Base-by-base conservation (phyloP, 2,329 filamentous ascomycete species). In the Fusarium protoensiforme region DNA sequence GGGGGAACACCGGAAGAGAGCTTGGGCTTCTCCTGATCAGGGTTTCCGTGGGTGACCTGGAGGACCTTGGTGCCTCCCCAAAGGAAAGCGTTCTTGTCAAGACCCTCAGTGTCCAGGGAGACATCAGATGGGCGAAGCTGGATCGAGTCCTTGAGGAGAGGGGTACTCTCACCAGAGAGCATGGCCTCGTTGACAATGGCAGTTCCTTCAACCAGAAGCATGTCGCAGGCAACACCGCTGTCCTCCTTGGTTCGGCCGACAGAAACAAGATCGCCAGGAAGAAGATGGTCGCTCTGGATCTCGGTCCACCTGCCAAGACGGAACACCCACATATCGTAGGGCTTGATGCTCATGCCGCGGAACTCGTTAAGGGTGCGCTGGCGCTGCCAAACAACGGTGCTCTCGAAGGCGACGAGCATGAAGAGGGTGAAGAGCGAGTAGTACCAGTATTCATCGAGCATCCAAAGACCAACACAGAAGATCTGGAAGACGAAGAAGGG, bases 401-500 rank as follows among this genome's bases (percentile, higher is more conserved):
- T 98, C 86, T 99, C 96, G 78, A 99, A 99, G 67, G 91, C 92
- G 75, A 99, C 94, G 64, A 99, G 90, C 97, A 99, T 99, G 86
- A 98, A 95, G 24, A 99, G 91, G 1, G 97, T 99, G 84, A 99
- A 99, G 22, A 99, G 90, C 70, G 96, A 98, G 85, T 99, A 99
- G 87, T 99, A 99, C 96, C 97, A 99, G 85, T 98, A 99, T 84
- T 99, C 97, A 80, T 99, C 96, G 80, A 99, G 86, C 92, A 98
- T 94, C 96, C 96, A 99, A 69, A 99, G 86, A 18, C 96, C 97
- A 67, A 99, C 96, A 78, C 97, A 99, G 87, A 99, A 99, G 70
- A 99, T 88, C 87, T 99, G 96, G 85, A 99, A 99, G 72, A 99
- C 95, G 84, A 99, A 99, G 87, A 99, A 99, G 7, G 96, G 96